These are phyloP conservation scores for Lotmaria passim DNA, from an alignment of 208 protist genomes.

Conservation along the genomic window DNA sequence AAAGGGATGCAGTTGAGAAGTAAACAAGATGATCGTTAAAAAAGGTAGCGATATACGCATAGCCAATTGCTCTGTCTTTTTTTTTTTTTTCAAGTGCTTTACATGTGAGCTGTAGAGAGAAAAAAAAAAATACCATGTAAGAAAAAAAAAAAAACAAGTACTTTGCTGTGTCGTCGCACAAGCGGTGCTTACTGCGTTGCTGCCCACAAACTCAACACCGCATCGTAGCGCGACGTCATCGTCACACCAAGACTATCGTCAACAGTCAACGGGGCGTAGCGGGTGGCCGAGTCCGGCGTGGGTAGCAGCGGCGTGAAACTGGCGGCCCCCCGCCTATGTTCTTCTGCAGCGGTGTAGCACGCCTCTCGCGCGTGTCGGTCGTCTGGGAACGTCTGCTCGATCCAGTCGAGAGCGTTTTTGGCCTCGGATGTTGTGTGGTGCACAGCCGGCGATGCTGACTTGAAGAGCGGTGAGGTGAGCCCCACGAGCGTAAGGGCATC, in stretches of 20 bases:
- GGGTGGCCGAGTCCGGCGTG: slow-evolving; percentile 40
- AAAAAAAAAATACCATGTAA: no score
- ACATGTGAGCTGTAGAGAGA: no score
- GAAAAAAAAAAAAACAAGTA: no score
- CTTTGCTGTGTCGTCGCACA: no score
- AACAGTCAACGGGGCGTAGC: slow-evolving; percentile 39
- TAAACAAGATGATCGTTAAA: no score
- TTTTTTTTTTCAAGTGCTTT: neutral
- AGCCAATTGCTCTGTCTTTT: no score
- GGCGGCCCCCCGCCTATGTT: slow-evolving; percentile 33
- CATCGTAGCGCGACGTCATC: slow-evolving; percentile 30
- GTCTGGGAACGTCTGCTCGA: neutral
- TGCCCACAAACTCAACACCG: slow-evolving; percentile 53
- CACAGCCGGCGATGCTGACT: neutral
- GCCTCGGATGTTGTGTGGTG: neutral
- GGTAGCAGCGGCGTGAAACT: slow-evolving; percentile 57
- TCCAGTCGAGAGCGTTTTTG: neutral
- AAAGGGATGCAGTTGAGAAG: no score
- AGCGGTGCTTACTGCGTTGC: slow-evolving; percentile 11
- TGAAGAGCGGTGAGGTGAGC: slow-evolving; percentile 38
- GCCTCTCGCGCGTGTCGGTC: slow-evolving; percentile 34
- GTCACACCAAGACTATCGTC: neutral
- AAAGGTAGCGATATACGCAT: no score
- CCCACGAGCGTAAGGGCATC: slow-evolving; percentile 86
- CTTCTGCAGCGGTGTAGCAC: slow-evolving; percentile 64